Evolutionary conservation across 345 rosid species (phyloP), one percentile per base, ranked within the genome.

Genomic region (Rhodamnia argentea): DNA sequence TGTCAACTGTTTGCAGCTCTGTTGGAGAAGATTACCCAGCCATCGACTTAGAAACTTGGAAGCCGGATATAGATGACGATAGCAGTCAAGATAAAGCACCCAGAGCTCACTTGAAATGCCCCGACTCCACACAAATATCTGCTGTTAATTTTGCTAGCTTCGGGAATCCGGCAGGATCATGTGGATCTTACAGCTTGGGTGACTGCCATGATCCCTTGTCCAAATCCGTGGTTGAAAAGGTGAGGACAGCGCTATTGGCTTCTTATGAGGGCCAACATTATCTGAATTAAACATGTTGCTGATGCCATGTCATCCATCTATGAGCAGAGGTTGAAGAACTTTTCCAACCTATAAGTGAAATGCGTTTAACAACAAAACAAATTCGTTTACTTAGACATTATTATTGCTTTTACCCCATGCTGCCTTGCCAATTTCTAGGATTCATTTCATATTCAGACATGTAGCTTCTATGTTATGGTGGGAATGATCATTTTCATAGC

Each of bases 171-270:
- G 62, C 89, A 3, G 95, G 96, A 88, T 87, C 85, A 13, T 93
- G 95, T 27, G 94, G 94, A 50, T 92, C 92, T 52, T 93, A 86
- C 86, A 84, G 89, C 57, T 64, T 42, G 8, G 94, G 95, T n/a
- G 90, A 90, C 82, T 94, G 95, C 84, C 96, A 94, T 29, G 93
- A 91, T 87, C 92, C 93, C 74, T 87, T 85, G 47, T 91, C 95
- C 37, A 74, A 62, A 32, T 62, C 88, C 50, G 84, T 88, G 47
- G 91, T 93, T 74, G 91, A 91, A 86, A 92, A 92, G 94, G 96
- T 92, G 58, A 85, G 50, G 14, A 50, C 2, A 23, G 81, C 74
- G 3, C 52, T 58, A 52, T 52, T 12, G 40, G 40, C 55, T 82
- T 54, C 54, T 82, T 26, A 52, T 37, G 12, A n/a, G 32, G 57